Percentiles rank a stretch among this genome's conserved stretches.
phyloP scores from a whole-genome alignment of 805 yeast species.

The Kockiozyma suomiensis region DNA sequence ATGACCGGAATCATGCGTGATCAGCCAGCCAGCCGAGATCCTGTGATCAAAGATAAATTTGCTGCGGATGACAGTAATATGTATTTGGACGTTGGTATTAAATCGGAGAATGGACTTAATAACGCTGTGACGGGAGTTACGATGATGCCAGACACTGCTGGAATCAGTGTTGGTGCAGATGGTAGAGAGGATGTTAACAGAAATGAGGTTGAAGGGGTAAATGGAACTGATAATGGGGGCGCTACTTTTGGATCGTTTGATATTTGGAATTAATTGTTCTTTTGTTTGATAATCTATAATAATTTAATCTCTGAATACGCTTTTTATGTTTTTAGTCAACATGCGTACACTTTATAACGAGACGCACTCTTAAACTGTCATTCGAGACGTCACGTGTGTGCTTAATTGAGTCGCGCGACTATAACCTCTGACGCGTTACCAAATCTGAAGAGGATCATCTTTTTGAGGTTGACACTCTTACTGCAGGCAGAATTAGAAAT shows the following conservation, averaged over 20 bases:
- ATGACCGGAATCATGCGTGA: conserved; percentile 21
- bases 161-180: background rate
- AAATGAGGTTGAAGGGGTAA: background rate
- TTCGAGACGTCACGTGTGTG: no score
- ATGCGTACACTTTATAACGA: no score
- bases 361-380: no score
- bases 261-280: conserved; percentile 5
- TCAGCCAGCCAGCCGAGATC: background rate
- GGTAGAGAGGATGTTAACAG: background rate
- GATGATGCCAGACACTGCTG: background rate
- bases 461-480: background rate
- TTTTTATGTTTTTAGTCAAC: no score
- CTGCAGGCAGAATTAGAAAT: no score
- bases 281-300: background rate
- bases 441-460: background rate
- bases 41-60: background rate
- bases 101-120: background rate
- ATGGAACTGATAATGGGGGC: conserved; percentile 5
- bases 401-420: no score
- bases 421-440: background rate
- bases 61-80: background rate
- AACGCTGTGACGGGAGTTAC: background rate
- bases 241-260: conserved; percentile 18
- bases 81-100: background rate
- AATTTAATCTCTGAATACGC: no score